Percentiles rank a stretch among this genome's conserved stretches.
phyloP scores from a whole-genome alignment of 2,329 filamentous ascomycete species.

The Colletotrichum noveboracense region DNA sequence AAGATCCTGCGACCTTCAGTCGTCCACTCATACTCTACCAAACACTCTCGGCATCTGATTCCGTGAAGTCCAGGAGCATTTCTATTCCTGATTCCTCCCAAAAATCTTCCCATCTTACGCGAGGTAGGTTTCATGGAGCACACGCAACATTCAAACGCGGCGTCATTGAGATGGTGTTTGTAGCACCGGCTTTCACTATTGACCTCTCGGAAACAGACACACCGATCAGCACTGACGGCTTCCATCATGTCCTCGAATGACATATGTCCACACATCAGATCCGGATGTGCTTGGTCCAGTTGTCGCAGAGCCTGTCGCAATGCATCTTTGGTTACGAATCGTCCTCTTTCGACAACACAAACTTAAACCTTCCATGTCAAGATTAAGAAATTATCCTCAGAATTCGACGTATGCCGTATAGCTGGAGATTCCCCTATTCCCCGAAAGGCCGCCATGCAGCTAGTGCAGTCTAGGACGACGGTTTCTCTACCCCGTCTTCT shows the following conservation, averaged over 20 bases:
- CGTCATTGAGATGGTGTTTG: fast-evolving
- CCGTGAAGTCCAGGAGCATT: neutral
- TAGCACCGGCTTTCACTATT: neutral
- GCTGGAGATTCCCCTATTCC: neutral
- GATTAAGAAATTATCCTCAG: fast-evolving
- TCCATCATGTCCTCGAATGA: neutral
- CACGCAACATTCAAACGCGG: fast-evolving
- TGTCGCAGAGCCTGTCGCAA: neutral
- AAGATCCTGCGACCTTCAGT: neutral
- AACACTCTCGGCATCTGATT: neutral
- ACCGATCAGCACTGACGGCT: neutral
- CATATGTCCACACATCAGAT: neutral
- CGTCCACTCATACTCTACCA: neutral
- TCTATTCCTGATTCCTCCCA: neutral
- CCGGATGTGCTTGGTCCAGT: neutral
- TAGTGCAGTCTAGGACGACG: neutral
- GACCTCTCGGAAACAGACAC: neutral
- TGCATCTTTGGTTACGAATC: neutral
- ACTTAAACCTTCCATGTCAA: neutral
- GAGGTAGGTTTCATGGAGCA: neutral
- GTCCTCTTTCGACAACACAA: neutral
- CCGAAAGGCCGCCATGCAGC: neutral
- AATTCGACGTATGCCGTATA: neutral
- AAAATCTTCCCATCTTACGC: neutral
- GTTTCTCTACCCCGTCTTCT: fast-evolving